A percentile compares a stretch with the other conserved stretches of the same genome.
These are phyloP conservation scores for Pseudogymnoascus sp. DNA, from an alignment of 2,329 filamentous ascomycete species.

Conservation along the genomic window DNA sequence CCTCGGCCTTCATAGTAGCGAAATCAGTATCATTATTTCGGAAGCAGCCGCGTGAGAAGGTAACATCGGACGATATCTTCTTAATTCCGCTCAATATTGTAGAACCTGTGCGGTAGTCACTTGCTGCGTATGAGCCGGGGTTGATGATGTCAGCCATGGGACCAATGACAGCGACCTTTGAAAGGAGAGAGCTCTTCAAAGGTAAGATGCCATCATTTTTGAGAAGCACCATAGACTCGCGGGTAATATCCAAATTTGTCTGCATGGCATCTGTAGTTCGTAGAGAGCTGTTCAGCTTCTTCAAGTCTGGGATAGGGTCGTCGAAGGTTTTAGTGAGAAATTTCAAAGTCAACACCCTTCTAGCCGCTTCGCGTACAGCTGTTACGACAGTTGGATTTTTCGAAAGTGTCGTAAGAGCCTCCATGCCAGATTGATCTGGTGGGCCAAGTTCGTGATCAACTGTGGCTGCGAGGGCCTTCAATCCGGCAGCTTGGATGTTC, in stretches of 20 bases:
- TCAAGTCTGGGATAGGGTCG: background rate
- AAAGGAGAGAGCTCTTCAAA: background rate
- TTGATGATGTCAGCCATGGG: slow-evolving; percentile 18
- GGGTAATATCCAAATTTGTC: slow-evolving; percentile 15
- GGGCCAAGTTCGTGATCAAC: background rate
- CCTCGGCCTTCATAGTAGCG: background rate
- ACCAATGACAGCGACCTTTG: slow-evolving; percentile 18
- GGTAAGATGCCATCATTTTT: slow-evolving; percentile 19
- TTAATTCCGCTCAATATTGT: background rate
- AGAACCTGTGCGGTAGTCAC: background rate
- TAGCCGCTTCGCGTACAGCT: background rate
- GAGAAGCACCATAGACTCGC: slow-evolving; percentile 20
- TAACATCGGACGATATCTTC: background rate
- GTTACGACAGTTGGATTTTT: background rate
- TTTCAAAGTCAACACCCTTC: background rate
- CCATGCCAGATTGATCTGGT: background rate
- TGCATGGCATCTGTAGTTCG: background rate
- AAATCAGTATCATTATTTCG: background rate
- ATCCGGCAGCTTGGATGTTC: slow-evolving; percentile 7
- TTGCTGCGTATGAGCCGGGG: slow-evolving; percentile 14
- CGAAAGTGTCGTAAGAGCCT: background rate
- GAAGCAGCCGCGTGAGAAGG: background rate
- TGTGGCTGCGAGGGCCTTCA: background rate
- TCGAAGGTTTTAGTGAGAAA: background rate
- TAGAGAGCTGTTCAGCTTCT: background rate